Evolutionary conservation across 371 early-diverging fungal species (phyloP), one percentile per base, ranked within the genome.

Genomic region (Dichotomocladium elegans): DNA sequence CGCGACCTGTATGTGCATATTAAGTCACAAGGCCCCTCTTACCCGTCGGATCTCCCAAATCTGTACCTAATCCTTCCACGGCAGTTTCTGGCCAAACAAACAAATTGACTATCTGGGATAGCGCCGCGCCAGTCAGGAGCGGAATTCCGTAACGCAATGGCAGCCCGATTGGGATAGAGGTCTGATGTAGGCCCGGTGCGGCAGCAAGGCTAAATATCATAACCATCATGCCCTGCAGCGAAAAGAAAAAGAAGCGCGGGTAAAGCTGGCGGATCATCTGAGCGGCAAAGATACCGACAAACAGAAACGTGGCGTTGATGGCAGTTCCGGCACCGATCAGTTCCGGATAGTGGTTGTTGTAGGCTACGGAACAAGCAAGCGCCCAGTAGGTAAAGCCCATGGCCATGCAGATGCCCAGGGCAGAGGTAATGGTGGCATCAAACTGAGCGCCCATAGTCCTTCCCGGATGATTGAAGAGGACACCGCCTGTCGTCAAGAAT

Each of bases 21-120:
- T n/a, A n/a, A n/a, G n/a, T n/a, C n/a, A n/a, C n/a, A n/a, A n/a
- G n/a, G n/a, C n/a, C n/a, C n/a, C n/a, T n/a, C n/a, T n/a, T n/a
- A n/a, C n/a, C n/a, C n/a, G n/a, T n/a, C n/a, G n/a, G n/a, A n/a
- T n/a, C n/a, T n/a, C n/a, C n/a, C n/a, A n/a, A n/a, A n/a, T n/a
- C n/a, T n/a, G 53, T 64, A 63, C 62, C 60, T 46, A 78, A 47
- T 8, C 78, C 78, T 46, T 78, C 74, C 0, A 74, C 68, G 9
- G 78, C 78, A 5, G 78, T 68, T 50, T 78, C 78, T 21, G 72
- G 74, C 78, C 78, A 78, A n/a, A 67, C 44, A 8, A 66, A 24
- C 1, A 78, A 41, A 44, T 78, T 78, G 31, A 72, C 67, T 2
- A 68, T 37, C 10, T 74, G 51, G 11, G 63, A 57, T 14, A 68